A percentile compares a stretch with the other conserved stretches of the same genome.
Conservation (phyloP, 176 grass and related monocot species). For the Thinopyrum elongatum region DNA sequence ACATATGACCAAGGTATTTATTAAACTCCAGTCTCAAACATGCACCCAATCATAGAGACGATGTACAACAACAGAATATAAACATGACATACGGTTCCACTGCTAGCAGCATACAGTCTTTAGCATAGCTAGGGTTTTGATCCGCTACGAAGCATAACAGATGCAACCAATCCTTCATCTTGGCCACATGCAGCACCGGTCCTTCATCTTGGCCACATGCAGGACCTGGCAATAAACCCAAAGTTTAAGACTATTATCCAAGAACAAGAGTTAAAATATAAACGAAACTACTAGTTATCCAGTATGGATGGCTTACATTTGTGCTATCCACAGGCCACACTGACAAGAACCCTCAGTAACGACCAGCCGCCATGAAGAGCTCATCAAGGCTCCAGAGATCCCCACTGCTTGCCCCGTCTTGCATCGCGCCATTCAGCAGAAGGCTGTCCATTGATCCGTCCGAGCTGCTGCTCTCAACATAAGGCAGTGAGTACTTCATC, state of each 20-base stretch:
- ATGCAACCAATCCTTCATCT: constrained; percentile 27
- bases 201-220: constrained; percentile 29
- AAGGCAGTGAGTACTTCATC: constrained; percentile 49
- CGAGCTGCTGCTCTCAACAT: constrained; percentile 48
- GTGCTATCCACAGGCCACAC: neutral
- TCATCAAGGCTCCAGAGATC: constrained; percentile 63
- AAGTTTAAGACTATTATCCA: neutral
- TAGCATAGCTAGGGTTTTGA: constrained; percentile 3
- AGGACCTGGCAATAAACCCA: constrained; percentile 22
- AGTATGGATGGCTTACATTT: constrained; percentile 20
- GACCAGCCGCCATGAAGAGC: constrained; percentile 50
- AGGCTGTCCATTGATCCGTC: constrained; percentile 54
- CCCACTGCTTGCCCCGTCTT: constrained; percentile 21
- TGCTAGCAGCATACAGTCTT: constrained; percentile 25
- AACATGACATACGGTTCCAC: constrained; percentile 27
- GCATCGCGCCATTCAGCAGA: constrained; percentile 22
- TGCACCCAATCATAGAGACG: constrained; percentile 35
- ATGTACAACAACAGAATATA: constrained; percentile 24
- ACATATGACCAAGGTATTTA: constrained; percentile 35
- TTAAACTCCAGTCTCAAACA: constrained; percentile 31
- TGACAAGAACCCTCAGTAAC: constrained; percentile 38
- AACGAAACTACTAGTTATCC: neutral
- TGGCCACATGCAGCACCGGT: constrained; percentile 1
- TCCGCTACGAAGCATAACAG: neutral
- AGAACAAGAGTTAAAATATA: neutral